A percentile compares a stretch with the other conserved stretches of the same genome.
These are phyloP conservation scores for Oryza meridionalis DNA, from an alignment of 176 grass and related monocot species.

Conservation along the genomic window DNA sequence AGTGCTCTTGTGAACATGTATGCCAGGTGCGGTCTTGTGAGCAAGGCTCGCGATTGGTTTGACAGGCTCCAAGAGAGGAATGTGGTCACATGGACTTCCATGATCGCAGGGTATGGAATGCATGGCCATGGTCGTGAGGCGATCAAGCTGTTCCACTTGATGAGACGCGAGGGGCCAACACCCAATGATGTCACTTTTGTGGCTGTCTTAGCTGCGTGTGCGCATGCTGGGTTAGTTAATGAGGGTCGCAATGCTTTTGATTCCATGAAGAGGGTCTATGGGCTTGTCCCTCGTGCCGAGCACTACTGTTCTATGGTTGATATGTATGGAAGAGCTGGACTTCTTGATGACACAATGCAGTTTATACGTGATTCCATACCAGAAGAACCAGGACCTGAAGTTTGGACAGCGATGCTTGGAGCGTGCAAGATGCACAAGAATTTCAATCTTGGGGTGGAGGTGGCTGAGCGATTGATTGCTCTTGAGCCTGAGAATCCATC, in stretches of 20 bases:
- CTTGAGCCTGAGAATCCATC: constrained; percentile 72
- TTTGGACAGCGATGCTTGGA: constrained; percentile 86
- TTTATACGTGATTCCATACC: constrained; percentile 63
- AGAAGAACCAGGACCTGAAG: constrained; percentile 51
- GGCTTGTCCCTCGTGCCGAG: constrained; percentile 63
- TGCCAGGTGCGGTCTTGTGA: constrained; percentile 68
- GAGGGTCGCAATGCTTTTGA: constrained; percentile 62
- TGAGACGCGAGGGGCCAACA: constrained; percentile 43
- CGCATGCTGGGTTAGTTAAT: constrained; percentile 64
- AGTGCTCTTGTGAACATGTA: constrained; percentile 85
- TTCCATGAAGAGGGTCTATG: constrained; percentile 65
- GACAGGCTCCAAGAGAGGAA: constrained; percentile 55
- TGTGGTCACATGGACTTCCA: constrained; percentile 72
- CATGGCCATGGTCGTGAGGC: constrained; percentile 66
- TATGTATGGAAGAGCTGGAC: constrained; percentile 81
- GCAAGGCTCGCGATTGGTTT: constrained; percentile 62
- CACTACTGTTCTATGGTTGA: constrained; percentile 91
- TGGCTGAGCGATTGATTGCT: constrained; percentile 59
- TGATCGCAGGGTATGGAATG: constrained; percentile 86
- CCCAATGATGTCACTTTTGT: constrained; percentile 92
- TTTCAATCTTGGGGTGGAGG: constrained; percentile 58
- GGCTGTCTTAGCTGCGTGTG: constrained; percentile 73
- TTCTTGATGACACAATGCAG: constrained; percentile 65
- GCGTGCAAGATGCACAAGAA: constrained; percentile 85
- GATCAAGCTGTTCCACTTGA: constrained; percentile 60